A percentile compares a stretch with the other conserved stretches of the same genome.
Conservation (phyloP, 345 rosid species). For the Sonneratia caseolaris region DNA sequence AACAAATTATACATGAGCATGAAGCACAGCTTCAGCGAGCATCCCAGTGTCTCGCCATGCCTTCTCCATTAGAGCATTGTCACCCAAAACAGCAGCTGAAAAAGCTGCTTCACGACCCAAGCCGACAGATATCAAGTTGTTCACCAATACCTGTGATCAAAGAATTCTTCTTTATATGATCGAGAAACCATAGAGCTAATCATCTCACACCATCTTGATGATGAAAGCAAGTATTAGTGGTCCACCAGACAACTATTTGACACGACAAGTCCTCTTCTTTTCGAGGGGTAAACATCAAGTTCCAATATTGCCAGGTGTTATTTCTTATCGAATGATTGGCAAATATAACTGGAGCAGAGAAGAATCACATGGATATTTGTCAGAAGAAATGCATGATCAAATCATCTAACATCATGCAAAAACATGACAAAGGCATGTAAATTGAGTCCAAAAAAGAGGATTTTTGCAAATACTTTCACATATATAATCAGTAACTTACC, state of each 20-base stretch:
- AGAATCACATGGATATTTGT: background rate
- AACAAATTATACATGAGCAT: slow-evolving; percentile 70
- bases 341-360: background rate
- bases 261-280: background rate
- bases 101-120: slow-evolving; percentile 95
- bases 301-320: background rate
- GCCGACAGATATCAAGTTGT: slow-evolving; percentile 80
- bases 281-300: background rate
- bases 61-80: slow-evolving; percentile 95
- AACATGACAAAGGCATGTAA: background rate
- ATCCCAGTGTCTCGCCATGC: slow-evolving; percentile 99
- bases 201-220: background rate
- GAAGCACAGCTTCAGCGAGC: slow-evolving; percentile 99
- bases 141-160: slow-evolving; percentile 60
- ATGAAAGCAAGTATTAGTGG: background rate
- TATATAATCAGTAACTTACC: background rate
- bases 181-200: background rate
- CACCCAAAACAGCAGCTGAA: slow-evolving; percentile 89
- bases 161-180: background rate
- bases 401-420: background rate
- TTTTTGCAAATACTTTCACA: background rate
- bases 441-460: background rate
- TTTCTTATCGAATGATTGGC: background rate
- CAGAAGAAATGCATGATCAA: background rate
- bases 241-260: background rate